These are phyloP conservation scores for Moesziomyces globuligerus DNA, from an alignment of 1,284 basidiomycete genomes.

Conservation along the genomic window DNA sequence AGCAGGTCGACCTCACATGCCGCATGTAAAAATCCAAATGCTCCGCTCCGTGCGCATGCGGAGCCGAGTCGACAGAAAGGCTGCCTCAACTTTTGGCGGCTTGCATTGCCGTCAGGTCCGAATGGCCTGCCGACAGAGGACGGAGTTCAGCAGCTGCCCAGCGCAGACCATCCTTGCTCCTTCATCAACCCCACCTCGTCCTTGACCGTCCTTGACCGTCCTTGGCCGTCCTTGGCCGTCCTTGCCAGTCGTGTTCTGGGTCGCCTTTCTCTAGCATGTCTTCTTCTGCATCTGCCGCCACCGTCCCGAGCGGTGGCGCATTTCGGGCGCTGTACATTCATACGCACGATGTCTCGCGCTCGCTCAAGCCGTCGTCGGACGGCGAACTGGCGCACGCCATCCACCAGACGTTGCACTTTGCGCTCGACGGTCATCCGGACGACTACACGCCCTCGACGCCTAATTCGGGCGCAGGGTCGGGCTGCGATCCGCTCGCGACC, in stretches of 20 bases:
- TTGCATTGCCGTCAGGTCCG: neutral
- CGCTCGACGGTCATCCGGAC: conserved; percentile 57
- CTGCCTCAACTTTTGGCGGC: no score
- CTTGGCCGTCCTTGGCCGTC: no score
- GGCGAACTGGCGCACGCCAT: conserved; percentile 60
- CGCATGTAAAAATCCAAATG: no score
- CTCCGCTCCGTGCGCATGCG: neutral
- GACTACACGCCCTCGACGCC: conserved; percentile 41
- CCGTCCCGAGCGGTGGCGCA: neutral
- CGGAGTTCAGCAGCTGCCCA: neutral
- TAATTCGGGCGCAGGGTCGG: conserved; percentile 21
- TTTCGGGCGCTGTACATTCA: conserved; percentile 53
- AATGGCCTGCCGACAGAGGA: neutral
- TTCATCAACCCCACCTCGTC: no score
- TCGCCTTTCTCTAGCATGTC: neutral
- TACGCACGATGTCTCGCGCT: conserved; percentile 58
- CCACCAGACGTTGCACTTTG: conserved; percentile 62
- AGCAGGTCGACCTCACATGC: neutral
- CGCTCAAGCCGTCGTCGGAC: conserved; percentile 56
- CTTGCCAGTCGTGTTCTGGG: neutral
- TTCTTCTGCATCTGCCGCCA: conserved; percentile 1
- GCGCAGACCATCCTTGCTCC: neutral
- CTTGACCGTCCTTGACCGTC: no score
- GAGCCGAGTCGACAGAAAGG: no score
- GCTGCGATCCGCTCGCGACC: conserved; percentile 37